Percentiles rank a stretch among this genome's conserved stretches.
phyloP scores from a whole-genome alignment of 192 early-diverging fungal genomes.

The Rhizoclosmatium globosum region DNA sequence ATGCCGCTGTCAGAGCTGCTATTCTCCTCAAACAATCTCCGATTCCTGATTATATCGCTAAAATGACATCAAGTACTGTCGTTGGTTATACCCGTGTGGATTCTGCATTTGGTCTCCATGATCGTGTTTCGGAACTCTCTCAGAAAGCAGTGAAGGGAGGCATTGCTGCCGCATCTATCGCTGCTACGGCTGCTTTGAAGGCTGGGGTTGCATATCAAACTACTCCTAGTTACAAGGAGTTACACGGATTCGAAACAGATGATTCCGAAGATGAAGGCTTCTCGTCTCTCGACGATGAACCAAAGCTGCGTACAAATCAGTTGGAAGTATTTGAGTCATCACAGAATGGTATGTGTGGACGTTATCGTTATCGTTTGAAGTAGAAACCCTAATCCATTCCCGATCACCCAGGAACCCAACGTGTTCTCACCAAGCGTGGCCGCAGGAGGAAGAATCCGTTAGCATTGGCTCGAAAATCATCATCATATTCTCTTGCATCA shows the following conservation, averaged over 20 bases:
- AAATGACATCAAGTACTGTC: slow-evolving; percentile 28
- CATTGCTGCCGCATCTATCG: slow-evolving; percentile 43
- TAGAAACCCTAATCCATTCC: too few relatives aligned
- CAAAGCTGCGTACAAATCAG: not conserved
- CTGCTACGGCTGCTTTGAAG: slow-evolving; percentile 47
- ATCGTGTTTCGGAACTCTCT: slow-evolving; percentile 36
- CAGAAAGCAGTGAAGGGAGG: slow-evolving; percentile 43
- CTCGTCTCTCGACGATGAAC: not conserved
- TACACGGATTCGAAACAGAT: slow-evolving; percentile 32
- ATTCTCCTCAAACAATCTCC: slow-evolving; percentile 51
- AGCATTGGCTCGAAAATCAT: not conserved
- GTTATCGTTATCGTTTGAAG: not conserved
- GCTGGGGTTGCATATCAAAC: slow-evolving; percentile 52
- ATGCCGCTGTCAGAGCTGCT: slow-evolving; percentile 42
- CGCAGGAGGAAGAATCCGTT: slow-evolving; percentile 5
- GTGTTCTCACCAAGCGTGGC: slow-evolving; percentile 15
- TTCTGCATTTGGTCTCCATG: slow-evolving; percentile 47
- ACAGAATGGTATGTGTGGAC: not conserved
- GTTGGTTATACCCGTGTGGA: slow-evolving; percentile 49
- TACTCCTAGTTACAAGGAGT: slow-evolving; percentile 43
- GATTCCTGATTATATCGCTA: slow-evolving; percentile 48
- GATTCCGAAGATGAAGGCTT: slow-evolving; percentile 7
- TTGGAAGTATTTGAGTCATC: slow-evolving; percentile 29
- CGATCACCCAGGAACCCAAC: not conserved
- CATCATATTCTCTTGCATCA: not conserved